phyloP scores from a whole-genome alignment of 805 yeast genomes.

The Monosporozyma siamensis region DNA sequence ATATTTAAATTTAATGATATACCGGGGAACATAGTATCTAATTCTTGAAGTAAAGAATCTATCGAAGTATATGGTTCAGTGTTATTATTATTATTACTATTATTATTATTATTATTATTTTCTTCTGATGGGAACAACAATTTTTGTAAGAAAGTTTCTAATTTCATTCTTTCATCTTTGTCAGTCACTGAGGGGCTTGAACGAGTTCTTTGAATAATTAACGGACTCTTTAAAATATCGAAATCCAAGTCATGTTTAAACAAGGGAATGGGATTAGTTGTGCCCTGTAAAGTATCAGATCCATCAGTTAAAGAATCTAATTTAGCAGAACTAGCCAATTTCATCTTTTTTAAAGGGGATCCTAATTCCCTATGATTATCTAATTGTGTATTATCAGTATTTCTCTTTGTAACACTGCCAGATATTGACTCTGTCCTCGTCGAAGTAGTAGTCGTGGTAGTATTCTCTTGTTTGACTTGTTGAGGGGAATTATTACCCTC shows the following conservation, averaged over 20 bases:
- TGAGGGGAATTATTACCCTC: too few relatives aligned
- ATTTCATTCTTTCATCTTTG: constrained; percentile 19
- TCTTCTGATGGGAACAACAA: constrained; percentile 22
- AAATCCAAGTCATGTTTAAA: constrained; percentile 14
- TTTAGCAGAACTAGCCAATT: constrained; percentile 6
- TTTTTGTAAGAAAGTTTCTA: constrained; percentile 26
- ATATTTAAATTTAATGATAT: constrained; percentile 53
- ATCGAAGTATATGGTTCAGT: constrained; percentile 4
- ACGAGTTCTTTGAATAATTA: constrained; percentile 4
- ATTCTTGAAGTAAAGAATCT: constrained; percentile 17
- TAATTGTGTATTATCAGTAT: constrained; percentile 4
- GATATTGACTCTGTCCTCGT: neutral
- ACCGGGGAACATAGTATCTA: constrained; percentile 19
- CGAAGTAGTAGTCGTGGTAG: too few relatives aligned
- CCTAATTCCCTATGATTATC: constrained; percentile 17
- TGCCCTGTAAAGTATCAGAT: neutral
- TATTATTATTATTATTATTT: neutral
- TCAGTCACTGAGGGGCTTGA: constrained; percentile 4
- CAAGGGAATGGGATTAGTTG: constrained; percentile 7
- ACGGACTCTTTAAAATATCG: constrained; percentile 8
- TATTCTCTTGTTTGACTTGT: too few relatives aligned
- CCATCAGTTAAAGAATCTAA: neutral
- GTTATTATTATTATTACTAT: too few relatives aligned
- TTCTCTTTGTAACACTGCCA: constrained; percentile 4
- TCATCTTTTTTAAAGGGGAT: constrained; percentile 23